Percentiles rank a stretch among this genome's conserved stretches.
phyloP scores from a whole-genome alignment of 129 eudicot genomes.

The Chrysanthemum seticuspe region DNA sequence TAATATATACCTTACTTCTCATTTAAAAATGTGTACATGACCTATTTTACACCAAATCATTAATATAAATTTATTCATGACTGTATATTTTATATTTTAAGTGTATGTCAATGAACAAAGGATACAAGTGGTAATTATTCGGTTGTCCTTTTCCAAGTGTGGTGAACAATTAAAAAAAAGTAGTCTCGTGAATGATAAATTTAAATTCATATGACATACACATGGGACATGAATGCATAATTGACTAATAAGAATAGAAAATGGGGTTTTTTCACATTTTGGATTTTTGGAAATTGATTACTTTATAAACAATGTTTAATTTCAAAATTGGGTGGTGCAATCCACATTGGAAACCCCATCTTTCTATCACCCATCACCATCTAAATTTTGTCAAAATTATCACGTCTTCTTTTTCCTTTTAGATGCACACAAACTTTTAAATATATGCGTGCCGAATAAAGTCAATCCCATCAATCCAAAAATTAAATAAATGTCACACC shows the following conservation, averaged over 20 bases:
- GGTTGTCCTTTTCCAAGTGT: constrained; percentile 26
- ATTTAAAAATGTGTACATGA: too few species aligned
- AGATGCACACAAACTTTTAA: constrained; percentile 17
- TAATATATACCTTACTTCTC: too few species aligned
- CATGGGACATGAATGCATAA: constrained; percentile 23
- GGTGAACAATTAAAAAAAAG: constrained; percentile 23
- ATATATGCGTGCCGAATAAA: constrained; percentile 37
- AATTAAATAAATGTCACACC: constrained; percentile 21
- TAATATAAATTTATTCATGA: background rate
- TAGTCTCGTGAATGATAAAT: constrained; percentile 18
- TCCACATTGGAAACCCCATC: constrained; percentile 43
- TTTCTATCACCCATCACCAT: constrained; percentile 28
- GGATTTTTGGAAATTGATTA: too few species aligned
- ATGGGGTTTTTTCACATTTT: too few species aligned
- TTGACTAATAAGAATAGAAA: background rate
- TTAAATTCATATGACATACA: constrained; percentile 8
- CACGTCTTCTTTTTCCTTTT: constrained; percentile 30
- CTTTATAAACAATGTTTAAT: background rate
- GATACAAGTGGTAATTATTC: constrained; percentile 16
- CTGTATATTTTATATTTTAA: background rate
- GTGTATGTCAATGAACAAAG: constrained; percentile 9
- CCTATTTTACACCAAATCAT: background rate
- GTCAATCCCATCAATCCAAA: constrained; percentile 40
- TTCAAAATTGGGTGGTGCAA: constrained; percentile 33
- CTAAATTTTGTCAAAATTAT: constrained; percentile 38